Base-by-base conservation (phyloP, 2,329 filamentous ascomycete species). In the Ophiosphaerella herpotricha region DNA sequence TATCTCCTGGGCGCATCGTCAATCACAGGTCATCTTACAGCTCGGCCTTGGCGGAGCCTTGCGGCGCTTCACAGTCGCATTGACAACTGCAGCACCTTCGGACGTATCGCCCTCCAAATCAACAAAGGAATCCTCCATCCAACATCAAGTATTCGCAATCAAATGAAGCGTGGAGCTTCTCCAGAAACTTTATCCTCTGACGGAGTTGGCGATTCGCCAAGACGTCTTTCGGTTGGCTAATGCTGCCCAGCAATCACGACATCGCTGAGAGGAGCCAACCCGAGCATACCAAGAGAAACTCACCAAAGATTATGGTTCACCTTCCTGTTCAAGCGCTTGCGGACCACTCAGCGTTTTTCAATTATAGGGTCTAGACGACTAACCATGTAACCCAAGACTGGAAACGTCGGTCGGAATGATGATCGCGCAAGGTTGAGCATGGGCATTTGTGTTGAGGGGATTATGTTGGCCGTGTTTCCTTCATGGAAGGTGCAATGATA, bases 211-310 rank as follows among this genome's bases (percentile, higher is more conserved):
- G 34, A 52, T 48, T 23, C 42, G 58, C 48, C 50, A 54, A 60
- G 48, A 23, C 21, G 29, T 24, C 45, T 34, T 43, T 52, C 35
- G 46, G 33, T 48, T 52, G 52, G 49, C 52, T 52, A 60, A 60
- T 60, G 48, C 40, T 45, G 60, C 61, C 60, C 46, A 63, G 61
- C 47, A 45, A 64, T 61, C 58, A 64, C 61, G 61, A 64, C 60
- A 64, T 64, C 55, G 55, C 50, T 49, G 29, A 53, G 39, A 52
- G 40, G 39, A 18, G 26, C 29, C 14, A 34, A 29, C 26, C 35
- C 38, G 9, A 54, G 18, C 38, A 43, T 62, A 61, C 61, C 61
- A 64, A 64, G 61, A 56, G 26, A 37, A 36, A 44, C 51, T 49
- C 48, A 53, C 53, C 46, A 54, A 38, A 44, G 16, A 33, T 32